phyloP scores from a whole-genome alignment of 805 yeast genomes.

The Kodamaea fukazawae region DNA sequence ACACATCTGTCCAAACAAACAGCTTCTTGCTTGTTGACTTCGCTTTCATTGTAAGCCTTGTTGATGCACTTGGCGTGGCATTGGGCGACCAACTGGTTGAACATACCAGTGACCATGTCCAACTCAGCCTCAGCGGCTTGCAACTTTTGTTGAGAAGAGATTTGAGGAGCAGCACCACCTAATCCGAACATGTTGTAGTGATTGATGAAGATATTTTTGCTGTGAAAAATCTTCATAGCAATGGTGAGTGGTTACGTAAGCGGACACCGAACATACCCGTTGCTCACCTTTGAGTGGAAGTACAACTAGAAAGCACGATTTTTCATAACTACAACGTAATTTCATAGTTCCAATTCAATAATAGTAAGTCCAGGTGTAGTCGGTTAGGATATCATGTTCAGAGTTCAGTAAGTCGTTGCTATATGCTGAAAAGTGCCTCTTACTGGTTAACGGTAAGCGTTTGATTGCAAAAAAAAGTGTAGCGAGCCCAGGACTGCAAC shows the following conservation, averaged over 20 bases:
- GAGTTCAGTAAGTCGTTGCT: too few relatives aligned
- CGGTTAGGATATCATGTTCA: too few relatives aligned
- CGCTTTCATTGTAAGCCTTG: constrained; percentile 65
- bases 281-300: not conserved
- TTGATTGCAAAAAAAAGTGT: too few relatives aligned
- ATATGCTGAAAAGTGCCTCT: too few relatives aligned
- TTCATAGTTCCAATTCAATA: too few relatives aligned
- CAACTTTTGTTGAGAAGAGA: constrained; percentile 71
- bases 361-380: too few relatives aligned
- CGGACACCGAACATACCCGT: not conserved
- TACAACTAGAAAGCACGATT: not conserved
- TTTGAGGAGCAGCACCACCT: constrained; percentile 72
- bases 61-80: constrained; percentile 86
- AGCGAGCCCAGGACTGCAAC: too few relatives aligned
- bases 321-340: too few relatives aligned
- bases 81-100: constrained; percentile 83
- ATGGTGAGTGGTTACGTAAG: constrained; percentile 9
- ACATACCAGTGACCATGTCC: constrained; percentile 97
- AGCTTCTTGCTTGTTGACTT: constrained; percentile 74
- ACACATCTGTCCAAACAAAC: constrained; percentile 95
- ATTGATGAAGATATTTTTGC: constrained; percentile 6
- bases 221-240: constrained; percentile 6
- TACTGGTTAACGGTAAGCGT: too few relatives aligned
- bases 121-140: constrained; percentile 95
- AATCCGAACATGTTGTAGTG: constrained; percentile 61